Percentiles rank a stretch among this genome's conserved stretches.
Evolutionary conservation across 345 rosid genomes (phyloP).

Genomic region (Abelmoschus esculentus): DNA sequence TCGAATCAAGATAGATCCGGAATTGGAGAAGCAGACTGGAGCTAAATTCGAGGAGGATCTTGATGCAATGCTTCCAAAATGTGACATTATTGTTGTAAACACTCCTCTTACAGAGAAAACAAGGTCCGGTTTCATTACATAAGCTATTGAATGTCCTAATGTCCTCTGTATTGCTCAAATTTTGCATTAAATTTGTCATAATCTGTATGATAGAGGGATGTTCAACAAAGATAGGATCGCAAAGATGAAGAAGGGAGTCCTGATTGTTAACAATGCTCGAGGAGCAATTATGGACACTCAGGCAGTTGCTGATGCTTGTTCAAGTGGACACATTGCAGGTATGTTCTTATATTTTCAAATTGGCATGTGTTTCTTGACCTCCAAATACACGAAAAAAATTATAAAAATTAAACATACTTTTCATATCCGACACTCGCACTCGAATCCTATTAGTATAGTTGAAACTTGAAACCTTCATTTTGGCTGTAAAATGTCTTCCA

Average conservation of each 20-base stretch:
- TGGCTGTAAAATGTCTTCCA: too few relatives aligned
- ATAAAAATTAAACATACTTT: too few relatives aligned
- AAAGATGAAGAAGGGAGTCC: constrained; percentile 82
- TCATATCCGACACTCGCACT: too few relatives aligned
- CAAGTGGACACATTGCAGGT: constrained; percentile 87
- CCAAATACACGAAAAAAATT: too few relatives aligned
- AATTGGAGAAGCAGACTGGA: constrained; percentile 58
- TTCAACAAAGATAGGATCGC: constrained; percentile 67
- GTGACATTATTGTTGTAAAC: constrained; percentile 81
- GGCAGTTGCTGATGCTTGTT: constrained; percentile 77
- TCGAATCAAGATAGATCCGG: constrained; percentile 64
- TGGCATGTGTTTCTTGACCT: too few relatives aligned
- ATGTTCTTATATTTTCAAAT: background rate
- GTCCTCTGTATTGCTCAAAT: background rate
- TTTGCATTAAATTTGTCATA: background rate
- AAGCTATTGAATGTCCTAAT: background rate
- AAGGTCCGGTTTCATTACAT: constrained; percentile 24
- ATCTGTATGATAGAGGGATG: constrained; percentile 45
- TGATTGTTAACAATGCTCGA: constrained; percentile 89
- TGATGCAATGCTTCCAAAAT: constrained; percentile 73
- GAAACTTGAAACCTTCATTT: too few relatives aligned
- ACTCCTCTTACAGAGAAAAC: constrained; percentile 87
- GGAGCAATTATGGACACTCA: constrained; percentile 92
- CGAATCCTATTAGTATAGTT: too few relatives aligned
- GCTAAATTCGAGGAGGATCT: constrained; percentile 78